phyloP scores from a whole-genome alignment of 2,329 filamentous ascomycete species.

The Amauroascus verrucosus region DNA sequence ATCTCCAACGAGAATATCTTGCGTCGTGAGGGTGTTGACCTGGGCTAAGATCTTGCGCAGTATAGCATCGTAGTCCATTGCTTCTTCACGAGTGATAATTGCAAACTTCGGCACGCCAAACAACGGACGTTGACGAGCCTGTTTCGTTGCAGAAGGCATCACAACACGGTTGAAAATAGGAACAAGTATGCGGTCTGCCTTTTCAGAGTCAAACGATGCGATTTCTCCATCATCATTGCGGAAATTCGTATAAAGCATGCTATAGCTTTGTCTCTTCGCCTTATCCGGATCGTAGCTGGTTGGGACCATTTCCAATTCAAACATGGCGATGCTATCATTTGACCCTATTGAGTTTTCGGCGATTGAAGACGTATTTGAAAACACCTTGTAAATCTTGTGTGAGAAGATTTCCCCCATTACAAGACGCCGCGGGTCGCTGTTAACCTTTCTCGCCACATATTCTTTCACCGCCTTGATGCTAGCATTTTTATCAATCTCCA shows the following conservation, averaged over 20 bases:
- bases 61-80: conserved; percentile 58
- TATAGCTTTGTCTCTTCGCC: conserved; percentile 36
- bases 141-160: conserved; percentile 21
- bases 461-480: conserved; percentile 46
- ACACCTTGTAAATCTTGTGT: conserved; percentile 75
- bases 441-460: conserved; percentile 45
- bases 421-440: conserved; percentile 47
- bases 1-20: conserved; percentile 49
- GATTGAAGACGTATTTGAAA: conserved; percentile 58
- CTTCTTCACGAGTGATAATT: conserved; percentile 63
- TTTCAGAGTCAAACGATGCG: conserved; percentile 34
- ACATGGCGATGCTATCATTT: conserved; percentile 56
- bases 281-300: conserved; percentile 60
- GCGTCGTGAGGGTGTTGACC: conserved; percentile 65
- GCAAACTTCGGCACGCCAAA: conserved; percentile 51
- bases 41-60: conserved; percentile 69
- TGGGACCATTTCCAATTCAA: conserved; percentile 67
- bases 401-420: conserved; percentile 75
- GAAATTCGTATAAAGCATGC: conserved; percentile 22
- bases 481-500: conserved; percentile 64
- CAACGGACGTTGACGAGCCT: conserved; percentile 22
- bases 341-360: conserved; percentile 58
- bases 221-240: conserved; percentile 32
- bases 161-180: conserved; percentile 39
- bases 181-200: conserved; percentile 38